Evolutionary conservation across 768 basidiomycete genomes (phyloP).

Genomic region (Rhodotorula diobovata): DNA sequence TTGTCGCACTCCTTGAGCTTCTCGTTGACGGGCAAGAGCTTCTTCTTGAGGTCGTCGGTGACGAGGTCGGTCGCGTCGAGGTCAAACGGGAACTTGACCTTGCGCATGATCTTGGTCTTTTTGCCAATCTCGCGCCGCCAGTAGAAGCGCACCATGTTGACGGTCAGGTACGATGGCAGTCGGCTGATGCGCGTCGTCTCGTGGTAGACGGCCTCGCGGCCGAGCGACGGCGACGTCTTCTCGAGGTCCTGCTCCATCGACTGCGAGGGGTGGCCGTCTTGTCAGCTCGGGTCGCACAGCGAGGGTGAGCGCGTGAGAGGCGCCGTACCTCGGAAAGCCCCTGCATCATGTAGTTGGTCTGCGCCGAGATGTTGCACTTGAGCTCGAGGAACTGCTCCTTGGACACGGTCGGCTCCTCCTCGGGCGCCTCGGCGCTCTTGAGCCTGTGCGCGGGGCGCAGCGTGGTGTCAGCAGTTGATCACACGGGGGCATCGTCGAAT

Average conservation of each 20-base stretch:
- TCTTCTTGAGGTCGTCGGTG: conserved; percentile 70
- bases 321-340: conserved; percentile 76
- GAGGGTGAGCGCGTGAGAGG: conserved; percentile 22
- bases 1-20: conserved; percentile 75
- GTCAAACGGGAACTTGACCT: conserved; percentile 83
- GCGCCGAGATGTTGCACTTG: conserved; percentile 81
- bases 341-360: conserved; percentile 80
- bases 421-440: conserved; percentile 72
- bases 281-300: neutral
- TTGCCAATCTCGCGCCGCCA: conserved; percentile 84
- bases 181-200: conserved; percentile 75
- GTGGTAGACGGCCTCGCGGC: conserved; percentile 73
- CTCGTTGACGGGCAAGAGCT: conserved; percentile 65
- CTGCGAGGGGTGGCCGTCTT: conserved; percentile 49
- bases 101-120: conserved; percentile 91
- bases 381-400: conserved; percentile 77
- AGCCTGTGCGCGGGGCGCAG: conserved; percentile 53
- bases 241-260: conserved; percentile 79
- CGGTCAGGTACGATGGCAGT: conserved; percentile 67
- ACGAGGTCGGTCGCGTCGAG: conserved; percentile 78
- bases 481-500: too few species aligned
- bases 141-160: conserved; percentile 94
- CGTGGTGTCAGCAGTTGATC: neutral
- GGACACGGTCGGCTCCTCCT: conserved; percentile 63
- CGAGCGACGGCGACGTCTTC: conserved; percentile 74